A percentile compares a stretch with the other conserved stretches of the same genome.
These are phyloP conservation scores for Pichia sp. DNA, from an alignment of 1,139 yeast species.

Conservation along the genomic window DNA sequence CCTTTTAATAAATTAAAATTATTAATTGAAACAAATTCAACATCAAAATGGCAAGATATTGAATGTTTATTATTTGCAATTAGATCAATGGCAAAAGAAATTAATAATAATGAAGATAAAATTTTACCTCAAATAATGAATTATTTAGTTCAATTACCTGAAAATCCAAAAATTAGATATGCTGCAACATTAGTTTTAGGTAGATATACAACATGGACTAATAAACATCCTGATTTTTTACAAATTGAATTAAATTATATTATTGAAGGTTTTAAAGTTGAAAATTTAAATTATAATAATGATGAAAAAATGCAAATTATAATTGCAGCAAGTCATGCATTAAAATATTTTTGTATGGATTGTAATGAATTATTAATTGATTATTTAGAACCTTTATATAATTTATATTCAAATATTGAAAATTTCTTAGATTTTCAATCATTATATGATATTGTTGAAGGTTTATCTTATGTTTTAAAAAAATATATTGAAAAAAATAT, in stretches of 20 bases:
- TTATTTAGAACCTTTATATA: slow-evolving; percentile 69
- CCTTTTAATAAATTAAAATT: slow-evolving; percentile 51
- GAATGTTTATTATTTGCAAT: slow-evolving; percentile 89
- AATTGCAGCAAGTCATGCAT: slow-evolving; percentile 86
- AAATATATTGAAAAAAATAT: slow-evolving; percentile 37
- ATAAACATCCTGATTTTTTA: slow-evolving; percentile 72
- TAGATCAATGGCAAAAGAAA: slow-evolving; percentile 94
- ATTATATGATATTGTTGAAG: slow-evolving; percentile 77
- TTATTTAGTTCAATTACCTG: slow-evolving; percentile 64
- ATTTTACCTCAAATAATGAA: slow-evolving; percentile 78
- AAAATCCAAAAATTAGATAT: slow-evolving; percentile 79
- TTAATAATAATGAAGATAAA: slow-evolving; percentile 58
- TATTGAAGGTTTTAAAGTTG: slow-evolving; percentile 56
- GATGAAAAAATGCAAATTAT: slow-evolving; percentile 43
- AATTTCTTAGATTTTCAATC: slow-evolving; percentile 58
- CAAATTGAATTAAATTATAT: slow-evolving; percentile 83
- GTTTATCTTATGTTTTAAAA: slow-evolving; percentile 76
- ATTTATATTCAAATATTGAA: slow-evolving; percentile 63
- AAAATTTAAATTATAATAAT: slow-evolving; percentile 12
- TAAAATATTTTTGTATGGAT: slow-evolving; percentile 92
- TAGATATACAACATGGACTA: slow-evolving; percentile 92
- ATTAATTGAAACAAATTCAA: slow-evolving; percentile 28
- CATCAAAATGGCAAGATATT: slow-evolving; percentile 64
- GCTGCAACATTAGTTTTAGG: slow-evolving; percentile 92
- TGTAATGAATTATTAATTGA: slow-evolving; percentile 64